Base-by-base conservation (phyloP, 129 eudicot species). In the Saposhnikovia divaricata region DNA sequence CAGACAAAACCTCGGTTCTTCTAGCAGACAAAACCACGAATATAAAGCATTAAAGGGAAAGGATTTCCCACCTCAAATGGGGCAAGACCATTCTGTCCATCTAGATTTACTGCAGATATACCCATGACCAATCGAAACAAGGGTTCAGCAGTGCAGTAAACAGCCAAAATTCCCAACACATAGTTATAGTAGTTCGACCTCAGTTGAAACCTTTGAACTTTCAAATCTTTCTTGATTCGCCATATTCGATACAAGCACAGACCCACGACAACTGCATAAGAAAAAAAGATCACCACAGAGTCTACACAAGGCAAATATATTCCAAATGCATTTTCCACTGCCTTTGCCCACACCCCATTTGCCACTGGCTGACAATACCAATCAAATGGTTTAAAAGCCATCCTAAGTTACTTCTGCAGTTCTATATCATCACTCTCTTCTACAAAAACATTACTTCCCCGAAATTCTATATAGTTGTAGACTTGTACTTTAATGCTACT, bases 361-460 rank as follows among this genome's bases (percentile, higher is more conserved):
- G 79, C 77, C 82, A 84, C 89, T 11, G 91, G 91, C 74, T 82
- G 82, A 83, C 91, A 86, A 77, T 83, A 88, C 91, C 91, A 88
- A 37, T 25, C 77, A 57, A 88, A 66, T 50, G 89, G 82, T 44
- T 86, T 74, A 37, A 81, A 83, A 63, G 81, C 89, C 91, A 88
- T 86, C 53, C 61, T 73, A 40, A 65, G 43, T 78, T 23, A 65
- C 75, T 27, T 63, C 0, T n/a, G 34, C 16, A 63, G 70, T 25
- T 43, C 34, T 2, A 39, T 9, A 61, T 27, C 25, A 65, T 13
- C 19, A 10, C 50, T 27, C 18, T 15, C 42, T 72, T 39, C 81
- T 65, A 65, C 53, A 65, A 78, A 74, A 55, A 78, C 81, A 57
- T 65, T 14, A 78, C 31, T 8, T 3, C 39, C 69, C 61, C 42